phyloP scores from a whole-genome alignment of 768 basidiomycete species.

The Russula sp. region DNA sequence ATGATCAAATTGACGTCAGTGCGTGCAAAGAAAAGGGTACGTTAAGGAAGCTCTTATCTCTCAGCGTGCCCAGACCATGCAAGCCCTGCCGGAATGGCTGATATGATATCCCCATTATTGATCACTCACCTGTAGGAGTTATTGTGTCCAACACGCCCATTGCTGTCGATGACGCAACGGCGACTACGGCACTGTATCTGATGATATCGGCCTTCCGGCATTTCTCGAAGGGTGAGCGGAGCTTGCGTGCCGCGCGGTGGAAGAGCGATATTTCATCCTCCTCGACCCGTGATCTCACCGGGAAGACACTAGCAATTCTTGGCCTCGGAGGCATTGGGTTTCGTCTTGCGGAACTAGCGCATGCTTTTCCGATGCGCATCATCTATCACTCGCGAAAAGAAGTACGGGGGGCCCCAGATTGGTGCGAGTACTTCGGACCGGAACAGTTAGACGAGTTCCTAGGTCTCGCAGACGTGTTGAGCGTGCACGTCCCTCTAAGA shows the following conservation, averaged over 20 bases:
- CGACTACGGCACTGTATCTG: conserved; percentile 80
- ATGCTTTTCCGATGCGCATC: conserved; percentile 84
- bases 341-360: conserved; percentile 60
- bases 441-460: conserved; percentile 58
- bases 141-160: conserved; percentile 82
- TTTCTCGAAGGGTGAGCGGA: conserved; percentile 56
- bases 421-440: conserved; percentile 66
- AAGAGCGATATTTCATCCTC: conserved; percentile 44
- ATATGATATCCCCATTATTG: background rate
- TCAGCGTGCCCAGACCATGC: background rate
- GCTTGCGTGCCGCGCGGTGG: conserved; percentile 51
- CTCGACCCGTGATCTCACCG: conserved; percentile 55
- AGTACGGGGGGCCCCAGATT: conserved; percentile 51
- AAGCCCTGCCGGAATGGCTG: background rate
- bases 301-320: conserved; percentile 63
- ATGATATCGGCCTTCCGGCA: conserved; percentile 71
- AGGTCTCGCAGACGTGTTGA: conserved; percentile 69
- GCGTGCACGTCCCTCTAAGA: conserved; percentile 77
- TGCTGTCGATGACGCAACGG: conserved; percentile 87
- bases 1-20: conserved; percentile 77
- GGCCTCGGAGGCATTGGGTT: conserved; percentile 74
- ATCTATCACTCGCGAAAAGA: conserved; percentile 69
- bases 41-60: conserved; percentile 2
- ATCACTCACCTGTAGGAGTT: conserved; percentile 42
- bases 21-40: conserved; percentile 66